These are phyloP conservation scores for Nicotiana tomentosiformis DNA, from an alignment of 257 asterid species.

Conservation along the genomic window DNA sequence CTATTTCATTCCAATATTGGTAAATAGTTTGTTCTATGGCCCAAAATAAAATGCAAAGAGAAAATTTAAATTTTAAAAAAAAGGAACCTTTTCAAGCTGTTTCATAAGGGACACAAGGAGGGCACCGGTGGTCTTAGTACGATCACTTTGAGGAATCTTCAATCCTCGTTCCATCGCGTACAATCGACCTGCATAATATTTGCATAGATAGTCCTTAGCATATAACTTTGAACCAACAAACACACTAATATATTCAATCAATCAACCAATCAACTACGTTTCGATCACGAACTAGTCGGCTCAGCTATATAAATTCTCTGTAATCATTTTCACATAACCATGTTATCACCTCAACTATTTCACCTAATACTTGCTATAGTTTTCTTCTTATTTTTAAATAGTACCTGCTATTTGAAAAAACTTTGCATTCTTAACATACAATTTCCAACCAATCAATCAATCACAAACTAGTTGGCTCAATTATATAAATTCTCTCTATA, in stretches of 20 bases:
- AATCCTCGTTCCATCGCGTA: slow-evolving; percentile 96
- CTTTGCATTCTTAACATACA: background rate
- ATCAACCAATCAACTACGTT: too few relatives aligned
- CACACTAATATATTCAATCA: too few relatives aligned
- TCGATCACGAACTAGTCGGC: background rate
- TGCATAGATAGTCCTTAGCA: background rate
- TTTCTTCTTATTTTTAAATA: too few relatives aligned
- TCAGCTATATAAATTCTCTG: background rate
- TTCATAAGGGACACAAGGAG: slow-evolving; percentile 82
- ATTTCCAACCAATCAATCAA: background rate
- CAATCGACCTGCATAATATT: slow-evolving; percentile 58
- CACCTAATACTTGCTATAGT: background rate
- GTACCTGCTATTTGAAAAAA: too few relatives aligned
- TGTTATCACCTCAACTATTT: background rate
- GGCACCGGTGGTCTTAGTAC: slow-evolving; percentile 75
- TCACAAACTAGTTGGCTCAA: background rate
- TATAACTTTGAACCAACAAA: background rate
- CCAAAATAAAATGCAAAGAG: background rate
- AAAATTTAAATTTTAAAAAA: background rate
- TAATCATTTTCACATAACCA: background rate
- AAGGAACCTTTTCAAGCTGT: slow-evolving; percentile 83
- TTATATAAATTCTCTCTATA: background rate
- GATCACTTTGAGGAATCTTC: slow-evolving; percentile 70
- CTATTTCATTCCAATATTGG: background rate
- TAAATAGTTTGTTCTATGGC: background rate